phyloP scores from a whole-genome alignment of 1,284 basidiomycete genomes.

The Agroathelia rolfsii region DNA sequence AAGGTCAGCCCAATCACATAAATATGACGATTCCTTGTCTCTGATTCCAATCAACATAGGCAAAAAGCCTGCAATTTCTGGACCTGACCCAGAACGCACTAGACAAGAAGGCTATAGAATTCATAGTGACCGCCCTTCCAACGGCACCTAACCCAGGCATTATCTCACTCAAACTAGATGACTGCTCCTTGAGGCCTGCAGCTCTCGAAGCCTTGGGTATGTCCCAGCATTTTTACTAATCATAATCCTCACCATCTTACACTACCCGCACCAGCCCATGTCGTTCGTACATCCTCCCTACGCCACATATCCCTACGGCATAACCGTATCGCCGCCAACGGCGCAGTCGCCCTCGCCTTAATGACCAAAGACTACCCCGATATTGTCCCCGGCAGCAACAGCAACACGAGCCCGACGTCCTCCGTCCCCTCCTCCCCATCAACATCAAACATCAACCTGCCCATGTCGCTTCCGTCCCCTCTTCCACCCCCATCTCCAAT shows the following conservation, averaged over 20 bases:
- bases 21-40: no score
- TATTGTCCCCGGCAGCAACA: constrained; percentile 42
- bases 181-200: constrained; percentile 64
- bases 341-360: constrained; percentile 84
- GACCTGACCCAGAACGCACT: constrained; percentile 85
- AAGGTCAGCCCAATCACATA: constrained; percentile 37
- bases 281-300: constrained; percentile 72
- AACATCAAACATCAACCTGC: constrained; percentile 14
- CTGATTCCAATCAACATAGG: constrained; percentile 29
- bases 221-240: constrained; percentile 17
- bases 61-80: constrained; percentile 67
- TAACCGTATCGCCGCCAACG: constrained; percentile 74
- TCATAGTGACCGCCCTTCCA: constrained; percentile 63
- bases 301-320: constrained; percentile 81
- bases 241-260: neutral
- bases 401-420: constrained; percentile 6
- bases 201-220: constrained; percentile 71
- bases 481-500: constrained; percentile 14
- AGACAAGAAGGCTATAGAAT: constrained; percentile 80
- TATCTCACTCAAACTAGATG: constrained; percentile 75
- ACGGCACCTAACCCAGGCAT: constrained; percentile 48
- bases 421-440: constrained; percentile 10
- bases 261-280: constrained; percentile 47
- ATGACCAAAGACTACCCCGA: constrained; percentile 95
- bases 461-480: constrained; percentile 13